A percentile compares a stretch with the other conserved stretches of the same genome.
These are phyloP conservation scores for Drechslerella stenobrocha DNA, from an alignment of 2,329 filamentous ascomycete species.

Conservation along the genomic window DNA sequence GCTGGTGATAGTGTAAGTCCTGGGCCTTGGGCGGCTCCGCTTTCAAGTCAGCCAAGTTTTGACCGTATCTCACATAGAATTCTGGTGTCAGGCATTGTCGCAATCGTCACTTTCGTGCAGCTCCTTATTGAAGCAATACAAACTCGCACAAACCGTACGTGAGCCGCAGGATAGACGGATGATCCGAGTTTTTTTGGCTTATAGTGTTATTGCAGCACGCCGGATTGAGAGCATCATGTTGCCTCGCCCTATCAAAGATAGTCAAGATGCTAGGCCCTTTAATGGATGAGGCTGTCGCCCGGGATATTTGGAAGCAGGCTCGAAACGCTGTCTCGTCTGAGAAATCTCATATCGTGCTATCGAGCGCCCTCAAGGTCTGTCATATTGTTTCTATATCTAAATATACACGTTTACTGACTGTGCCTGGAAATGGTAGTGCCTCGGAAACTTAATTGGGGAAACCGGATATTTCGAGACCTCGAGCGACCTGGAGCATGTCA, in stretches of 20 bases:
- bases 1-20: slow-evolving; percentile 74
- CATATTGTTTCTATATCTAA: neutral
- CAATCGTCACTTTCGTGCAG: slow-evolving; percentile 74
- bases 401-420: neutral
- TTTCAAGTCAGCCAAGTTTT: slow-evolving; percentile 35
- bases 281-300: slow-evolving; percentile 79
- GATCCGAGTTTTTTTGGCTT: neutral
- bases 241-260: slow-evolving; percentile 75
- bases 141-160: slow-evolving; percentile 67
- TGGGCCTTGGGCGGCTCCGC: slow-evolving; percentile 16
- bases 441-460: slow-evolving; percentile 71
- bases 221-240: slow-evolving; percentile 76
- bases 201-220: slow-evolving; percentile 62
- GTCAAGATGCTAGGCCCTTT: slow-evolving; percentile 73
- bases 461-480: slow-evolving; percentile 85
- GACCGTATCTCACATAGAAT: slow-evolving; percentile 48
- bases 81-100: slow-evolving; percentile 55
- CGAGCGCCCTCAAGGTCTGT: slow-evolving; percentile 55
- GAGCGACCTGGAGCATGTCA: slow-evolving; percentile 86
- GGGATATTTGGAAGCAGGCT: slow-evolving; percentile 91
- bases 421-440: slow-evolving; percentile 68
- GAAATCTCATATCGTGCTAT: slow-evolving; percentile 79
- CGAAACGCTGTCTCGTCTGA: slow-evolving; percentile 75
- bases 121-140: slow-evolving; percentile 75
- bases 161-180: neutral